Evolutionary conservation across 495 filamentous ascomycete genomes (phyloP), one percentile per base, ranked within the genome.

Genomic region (Sordaria brevicollis): DNA sequence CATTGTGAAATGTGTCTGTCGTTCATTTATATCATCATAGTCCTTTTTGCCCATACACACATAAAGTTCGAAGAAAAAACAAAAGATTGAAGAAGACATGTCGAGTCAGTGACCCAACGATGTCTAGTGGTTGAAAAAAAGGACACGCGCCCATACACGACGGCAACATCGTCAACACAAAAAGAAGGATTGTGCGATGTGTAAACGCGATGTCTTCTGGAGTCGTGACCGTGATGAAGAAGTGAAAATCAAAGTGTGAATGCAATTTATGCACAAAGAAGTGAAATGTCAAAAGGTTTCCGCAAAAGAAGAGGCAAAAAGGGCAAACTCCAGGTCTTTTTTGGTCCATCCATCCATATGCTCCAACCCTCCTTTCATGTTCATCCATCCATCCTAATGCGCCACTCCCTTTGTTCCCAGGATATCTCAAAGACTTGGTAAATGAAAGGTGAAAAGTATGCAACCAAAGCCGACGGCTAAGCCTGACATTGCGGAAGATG

Each of bases 371-470:
- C 43, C 43, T 54, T 36, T 7, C 43, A 25, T 29, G 10, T 57
- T 57, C 49, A n/a, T 31, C 49, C 49, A 31, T 62, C 49, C 49
- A 62, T 62, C 49, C 49, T 62, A 29, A 62, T 62, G 49, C 49
- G 49, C 49, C 49, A 62, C 49, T 36, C 17, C 25, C 49, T 62
- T 62, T 62, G 25, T 62, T 62, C 25, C 49, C 25, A 62, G 49
- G 25, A 31, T 33, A 31, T 62, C 13, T 62, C n/a, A 65, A 54
- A 43, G 25, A 62, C 49, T n/a, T 29, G 25, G 21, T 31, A 62
- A 62, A 29, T 31, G 49, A 67, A 65, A 68, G 43, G 36, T 41
- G 38, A 68, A 67, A 31, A 21, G 37, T 71, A 74, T 5, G 31
- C 29, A 34, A 62, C 15, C 13, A 62, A 62, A 62, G 25, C 49